These are phyloP conservation scores for Colletotrichum tropicicola DNA, from an alignment of 2,329 filamentous ascomycete species.

Conservation along the genomic window DNA sequence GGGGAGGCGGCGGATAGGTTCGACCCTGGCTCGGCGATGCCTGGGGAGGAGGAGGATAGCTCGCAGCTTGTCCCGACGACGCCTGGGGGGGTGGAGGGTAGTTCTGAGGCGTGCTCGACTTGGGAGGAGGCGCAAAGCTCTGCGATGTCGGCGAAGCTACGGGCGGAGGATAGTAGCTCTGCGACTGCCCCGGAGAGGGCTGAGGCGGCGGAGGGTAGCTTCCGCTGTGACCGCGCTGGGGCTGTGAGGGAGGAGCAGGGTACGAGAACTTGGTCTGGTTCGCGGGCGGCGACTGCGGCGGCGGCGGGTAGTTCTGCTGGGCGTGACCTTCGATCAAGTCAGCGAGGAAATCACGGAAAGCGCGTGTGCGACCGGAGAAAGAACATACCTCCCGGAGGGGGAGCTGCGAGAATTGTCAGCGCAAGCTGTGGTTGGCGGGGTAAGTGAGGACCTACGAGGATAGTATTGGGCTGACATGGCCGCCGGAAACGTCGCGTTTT, in stretches of 20 bases:
- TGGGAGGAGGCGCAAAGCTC: constrained; percentile 36
- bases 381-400: constrained; percentile 25
- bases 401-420: constrained; percentile 24
- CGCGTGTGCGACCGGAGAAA: background rate
- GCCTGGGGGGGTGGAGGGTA: constrained; percentile 37
- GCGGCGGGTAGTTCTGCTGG: constrained; percentile 54
- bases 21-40: constrained; percentile 15
- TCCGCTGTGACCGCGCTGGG: constrained; percentile 32
- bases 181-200: constrained; percentile 18
- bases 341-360: background rate
- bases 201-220: constrained; percentile 42
- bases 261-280: constrained; percentile 55
- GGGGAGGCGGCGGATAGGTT: constrained; percentile 35
- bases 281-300: constrained; percentile 57
- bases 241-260: constrained; percentile 46
- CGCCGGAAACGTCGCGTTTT: background rate
- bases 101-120: constrained; percentile 37
- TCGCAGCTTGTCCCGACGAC: constrained; percentile 1
- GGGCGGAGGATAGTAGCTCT: constrained; percentile 38
- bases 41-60: constrained; percentile 28
- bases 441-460: constrained; percentile 22
- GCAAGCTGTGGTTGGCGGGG: constrained; percentile 3
- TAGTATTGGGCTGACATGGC: constrained; percentile 29
- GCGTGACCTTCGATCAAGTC: constrained; percentile 17
- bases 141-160: constrained; percentile 29